These are phyloP conservation scores for Cucumis cinereus DNA, from an alignment of 306 rosid species.

Conservation along the genomic window DNA sequence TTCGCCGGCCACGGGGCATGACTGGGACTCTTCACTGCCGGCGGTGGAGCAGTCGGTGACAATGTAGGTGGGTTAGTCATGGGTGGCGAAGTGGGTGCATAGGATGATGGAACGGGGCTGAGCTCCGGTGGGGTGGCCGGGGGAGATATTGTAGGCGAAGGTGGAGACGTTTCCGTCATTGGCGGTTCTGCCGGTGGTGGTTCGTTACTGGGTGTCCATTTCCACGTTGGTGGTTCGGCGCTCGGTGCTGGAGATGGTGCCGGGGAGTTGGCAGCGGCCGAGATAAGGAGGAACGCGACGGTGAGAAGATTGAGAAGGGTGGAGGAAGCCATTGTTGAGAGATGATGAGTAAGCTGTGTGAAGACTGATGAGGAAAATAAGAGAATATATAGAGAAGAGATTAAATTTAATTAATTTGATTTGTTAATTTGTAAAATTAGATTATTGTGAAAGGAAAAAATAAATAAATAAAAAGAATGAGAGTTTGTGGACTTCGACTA, in stretches of 20 bases:
- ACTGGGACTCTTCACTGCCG: neutral
- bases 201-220: neutral
- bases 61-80: neutral
- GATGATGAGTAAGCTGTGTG: neutral
- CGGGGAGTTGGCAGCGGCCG: neutral
- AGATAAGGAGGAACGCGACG: neutral
- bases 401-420: neutral
- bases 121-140: neutral
- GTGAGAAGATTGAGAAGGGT: neutral
- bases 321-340: constrained; percentile 3
- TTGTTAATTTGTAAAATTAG: neutral
- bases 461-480: neutral
- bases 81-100: neutral
- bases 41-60: neutral
- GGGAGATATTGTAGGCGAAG: neutral
- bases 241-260: neutral
- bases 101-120: neutral
- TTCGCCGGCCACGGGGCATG: neutral
- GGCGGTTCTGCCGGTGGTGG: neutral
- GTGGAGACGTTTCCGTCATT: too few relatives aligned
- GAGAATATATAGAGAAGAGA: neutral
- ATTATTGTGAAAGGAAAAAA: neutral
- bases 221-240: neutral
- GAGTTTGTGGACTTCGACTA: constrained; percentile 4
- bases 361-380: neutral